Evolutionary conservation across 371 early-diverging fungal genomes (phyloP), one percentile per base, ranked within the genome.

Genomic region (Agmasoma carcini): DNA sequence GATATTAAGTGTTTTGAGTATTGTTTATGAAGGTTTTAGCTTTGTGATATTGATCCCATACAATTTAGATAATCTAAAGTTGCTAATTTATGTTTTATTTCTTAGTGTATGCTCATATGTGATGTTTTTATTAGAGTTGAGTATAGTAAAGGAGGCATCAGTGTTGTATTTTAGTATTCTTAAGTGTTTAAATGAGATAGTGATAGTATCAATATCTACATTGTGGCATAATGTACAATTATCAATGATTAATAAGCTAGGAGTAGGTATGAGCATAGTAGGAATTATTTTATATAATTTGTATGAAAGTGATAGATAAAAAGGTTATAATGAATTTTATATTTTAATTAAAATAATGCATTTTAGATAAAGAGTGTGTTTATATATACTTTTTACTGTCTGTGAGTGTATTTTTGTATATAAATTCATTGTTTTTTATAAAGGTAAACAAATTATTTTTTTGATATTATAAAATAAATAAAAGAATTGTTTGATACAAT

Each of bases 161-260:
- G 72, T 72, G 15, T 48, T 75, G 25, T 70, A 63, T 43, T 58
- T 72, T 26, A 61, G 62, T 52, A 37, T 75, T 19, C 37, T 64
- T 11, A 59, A 69, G 17, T 70, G 72, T 19, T 44, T 63, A 2
- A 75, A 75, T 52, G 75, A 75, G 54, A 26, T 75, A 9, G 40
- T 66, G 12, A 72, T 75, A 31, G 55, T 75, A n/a, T 14, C 57
- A 19, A 57, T 65, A 40, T 68, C 70, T 6, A 61, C 72, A 22
- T 11, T 31, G 29, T 41, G 29, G 44, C 50, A 61, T 30, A 52
- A 58, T 19, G 50, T 72, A 22, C 14, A 37, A 2, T 40, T 75
- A 15, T 49, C 33, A 19, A 37, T 1, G 11, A 23, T 67, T 39
- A 75, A 75, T 65, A 51, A 61, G 40, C 12, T 51, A 23, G 75